Evolutionary conservation across 2,329 filamentous ascomycete species (phyloP).

Genomic region (Shiraia bambusicola): DNA sequence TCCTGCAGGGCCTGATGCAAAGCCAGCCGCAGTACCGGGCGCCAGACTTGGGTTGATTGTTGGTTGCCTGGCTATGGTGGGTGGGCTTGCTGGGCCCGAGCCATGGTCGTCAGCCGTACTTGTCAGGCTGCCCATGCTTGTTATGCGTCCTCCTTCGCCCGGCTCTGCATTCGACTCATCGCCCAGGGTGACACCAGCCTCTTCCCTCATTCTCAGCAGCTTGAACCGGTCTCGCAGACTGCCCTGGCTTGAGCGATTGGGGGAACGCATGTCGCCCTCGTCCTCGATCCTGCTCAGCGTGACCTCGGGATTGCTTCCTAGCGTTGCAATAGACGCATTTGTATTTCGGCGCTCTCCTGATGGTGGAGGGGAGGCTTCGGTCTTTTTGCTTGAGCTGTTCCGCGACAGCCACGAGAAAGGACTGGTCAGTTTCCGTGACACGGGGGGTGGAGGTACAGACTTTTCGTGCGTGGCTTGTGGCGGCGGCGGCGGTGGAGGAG

Average conservation of each 20-base stretch:
- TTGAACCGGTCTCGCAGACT: conserved; percentile 52
- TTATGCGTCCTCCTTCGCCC: conserved; percentile 45
- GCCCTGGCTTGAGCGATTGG: conserved; percentile 40
- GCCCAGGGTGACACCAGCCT: conserved; percentile 42
- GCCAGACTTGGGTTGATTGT: conserved; percentile 70
- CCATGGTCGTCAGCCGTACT: conserved; percentile 31
- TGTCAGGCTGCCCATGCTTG: conserved; percentile 38
- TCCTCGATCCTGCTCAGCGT: conserved; percentile 77
- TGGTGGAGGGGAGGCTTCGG: conserved; percentile 59
- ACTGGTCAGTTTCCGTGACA: conserved; percentile 73
- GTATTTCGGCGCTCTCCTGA: conserved; percentile 67
- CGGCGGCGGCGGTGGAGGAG: conserved; percentile 42
- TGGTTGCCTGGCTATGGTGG: conserved; percentile 54
- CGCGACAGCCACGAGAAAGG: conserved; percentile 41
- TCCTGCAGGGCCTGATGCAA: conserved; percentile 72
- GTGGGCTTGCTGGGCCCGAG: conserved; percentile 29
- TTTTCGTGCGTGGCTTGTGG: conserved; percentile 35
- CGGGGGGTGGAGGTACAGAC: conserved; percentile 27
- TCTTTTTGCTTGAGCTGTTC: conserved; percentile 57
- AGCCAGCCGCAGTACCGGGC: conserved; percentile 82
- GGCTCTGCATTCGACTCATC: conserved; percentile 51
- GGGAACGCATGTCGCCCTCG: conserved; percentile 33
- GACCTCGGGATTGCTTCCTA: conserved; percentile 79
- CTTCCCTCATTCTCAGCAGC: conserved; percentile 48
- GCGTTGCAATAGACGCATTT: conserved; percentile 73